These are phyloP conservation scores for Chaetomium globosum DNA, from an alignment of 2,329 filamentous ascomycete genomes.

Conservation along the genomic window DNA sequence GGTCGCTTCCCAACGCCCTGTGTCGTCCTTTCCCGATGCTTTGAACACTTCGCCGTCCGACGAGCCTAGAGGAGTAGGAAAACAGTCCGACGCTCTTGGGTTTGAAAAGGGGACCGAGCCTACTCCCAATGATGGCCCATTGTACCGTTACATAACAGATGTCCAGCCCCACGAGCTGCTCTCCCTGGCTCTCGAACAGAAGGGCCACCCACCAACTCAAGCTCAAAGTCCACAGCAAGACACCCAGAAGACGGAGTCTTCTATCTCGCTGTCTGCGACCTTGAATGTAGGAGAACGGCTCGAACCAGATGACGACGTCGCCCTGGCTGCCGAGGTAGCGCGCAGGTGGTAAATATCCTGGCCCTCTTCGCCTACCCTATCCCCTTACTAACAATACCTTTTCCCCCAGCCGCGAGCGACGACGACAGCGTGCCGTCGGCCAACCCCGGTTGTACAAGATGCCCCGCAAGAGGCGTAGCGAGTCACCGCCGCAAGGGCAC, in stretches of 20 bases:
- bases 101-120: neutral
- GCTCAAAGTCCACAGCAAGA: neutral
- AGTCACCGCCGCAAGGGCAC: neutral
- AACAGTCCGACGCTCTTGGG: neutral
- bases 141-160: conserved; percentile 14
- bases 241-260: neutral
- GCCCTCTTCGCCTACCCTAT: too few relatives aligned
- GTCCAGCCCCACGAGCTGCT: conserved; percentile 12
- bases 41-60: neutral
- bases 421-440: neutral
- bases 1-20: neutral
- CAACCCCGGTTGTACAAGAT: neutral
- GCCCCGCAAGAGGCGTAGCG: neutral
- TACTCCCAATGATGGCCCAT: neutral
- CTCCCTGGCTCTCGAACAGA: neutral
- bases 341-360: neutral
- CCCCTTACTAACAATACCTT: neutral
- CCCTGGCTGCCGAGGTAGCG: neutral
- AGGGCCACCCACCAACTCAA: neutral
- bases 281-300: too few relatives aligned
- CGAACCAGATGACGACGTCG: neutral
- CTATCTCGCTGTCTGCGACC: conserved; percentile 5
- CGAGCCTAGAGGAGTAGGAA: neutral
- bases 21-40: neutral
- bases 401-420: neutral